Base-by-base conservation (phyloP, 352 stramenopile genomes). In the Phytophthora constricta region DNA sequence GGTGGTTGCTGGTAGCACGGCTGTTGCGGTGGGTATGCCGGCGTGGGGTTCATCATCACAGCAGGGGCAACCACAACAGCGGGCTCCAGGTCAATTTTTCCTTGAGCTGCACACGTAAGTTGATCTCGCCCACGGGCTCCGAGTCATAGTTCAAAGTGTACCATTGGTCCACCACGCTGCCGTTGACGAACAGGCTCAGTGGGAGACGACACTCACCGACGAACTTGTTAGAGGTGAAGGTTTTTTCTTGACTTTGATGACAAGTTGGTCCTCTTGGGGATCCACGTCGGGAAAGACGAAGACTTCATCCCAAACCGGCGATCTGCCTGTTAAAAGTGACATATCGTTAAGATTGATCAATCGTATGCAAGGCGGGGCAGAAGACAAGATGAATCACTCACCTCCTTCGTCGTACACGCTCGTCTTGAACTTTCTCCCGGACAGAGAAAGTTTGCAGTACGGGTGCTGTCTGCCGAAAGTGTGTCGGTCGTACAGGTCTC, bases 381-480 rank as follows among this genome's bases (percentile, higher is more conserved):
- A 11, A 42, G 31, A 47, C 11, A 17, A 53, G 34, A 50, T 1
- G 19, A 17, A 19, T 49, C 2, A 20, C 34, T n/a, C 42, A 76
- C 82, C 48, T 31, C 87, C 87, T 70, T 95, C 93, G 75, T 95
- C 82, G 69, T 93, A 84, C 31, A 93, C 86, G 63, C 83, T 80
- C 37, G 87, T 95, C 72, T 83, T 89, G 70, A 87, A 83, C 22
- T 65, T 89, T 58, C 80, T 79, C 58, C 73, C 63, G 39, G 85
- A 72, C 19, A 95, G 63, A 8, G 70, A 68, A 45, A 95, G 63
- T 54, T 90, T 92, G 64, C 87, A 95, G 74, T 80, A 95, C 17
- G 85, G 87, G 55, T 95, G 85, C 55, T 93, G 87, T 52, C 88
- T 90, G 59, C 87, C 85, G 55, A 95, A 93, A 1, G 82, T 92